Conservation (phyloP, 1,284 basidiomycete species). For the Coriolopsis trogii region DNA sequence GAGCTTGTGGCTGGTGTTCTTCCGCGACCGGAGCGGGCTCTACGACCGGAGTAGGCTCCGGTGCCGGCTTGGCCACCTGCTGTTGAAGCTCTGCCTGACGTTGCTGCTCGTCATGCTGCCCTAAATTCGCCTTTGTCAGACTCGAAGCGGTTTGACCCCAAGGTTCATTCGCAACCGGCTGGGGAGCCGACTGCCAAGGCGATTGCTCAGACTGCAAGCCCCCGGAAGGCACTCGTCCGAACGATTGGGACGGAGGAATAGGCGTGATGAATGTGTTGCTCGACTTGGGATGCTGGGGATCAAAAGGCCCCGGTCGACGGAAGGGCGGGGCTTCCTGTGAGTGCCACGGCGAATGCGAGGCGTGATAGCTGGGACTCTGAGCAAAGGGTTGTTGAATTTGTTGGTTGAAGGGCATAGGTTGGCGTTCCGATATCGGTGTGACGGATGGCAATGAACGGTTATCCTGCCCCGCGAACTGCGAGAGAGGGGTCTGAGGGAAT, state of each 20-base stretch:
- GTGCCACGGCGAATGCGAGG: constrained; percentile 38
- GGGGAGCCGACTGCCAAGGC: constrained; percentile 55
- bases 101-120: constrained; percentile 58
- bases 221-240: constrained; percentile 26
- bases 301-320: constrained; percentile 48
- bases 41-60: constrained; percentile 12
- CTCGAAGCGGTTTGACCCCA: constrained; percentile 54
- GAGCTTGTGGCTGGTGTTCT: constrained; percentile 13
- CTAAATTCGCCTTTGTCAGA: constrained; percentile 58
- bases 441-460: constrained; percentile 27
- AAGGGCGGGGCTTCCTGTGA: constrained; percentile 34
- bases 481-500: constrained; percentile 35
- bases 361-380: constrained; percentile 17
- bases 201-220: constrained; percentile 42
- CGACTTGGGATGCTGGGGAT: constrained; percentile 33
- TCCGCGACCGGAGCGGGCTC: constrained; percentile 13
- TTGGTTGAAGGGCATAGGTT: constrained; percentile 19
- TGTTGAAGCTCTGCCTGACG: constrained; percentile 32
- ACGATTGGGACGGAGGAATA: constrained; percentile 28
- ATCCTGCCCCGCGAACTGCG: constrained; percentile 28
- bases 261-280: constrained; percentile 30
- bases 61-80: constrained; percentile 11
- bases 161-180: constrained; percentile 44
- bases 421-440: constrained; percentile 30
- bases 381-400: constrained; percentile 27